Evolutionary conservation across 441 rosid species (phyloP), one percentile per base, ranked within the genome.

Genomic region (Bocquillonia castaneifolia): DNA sequence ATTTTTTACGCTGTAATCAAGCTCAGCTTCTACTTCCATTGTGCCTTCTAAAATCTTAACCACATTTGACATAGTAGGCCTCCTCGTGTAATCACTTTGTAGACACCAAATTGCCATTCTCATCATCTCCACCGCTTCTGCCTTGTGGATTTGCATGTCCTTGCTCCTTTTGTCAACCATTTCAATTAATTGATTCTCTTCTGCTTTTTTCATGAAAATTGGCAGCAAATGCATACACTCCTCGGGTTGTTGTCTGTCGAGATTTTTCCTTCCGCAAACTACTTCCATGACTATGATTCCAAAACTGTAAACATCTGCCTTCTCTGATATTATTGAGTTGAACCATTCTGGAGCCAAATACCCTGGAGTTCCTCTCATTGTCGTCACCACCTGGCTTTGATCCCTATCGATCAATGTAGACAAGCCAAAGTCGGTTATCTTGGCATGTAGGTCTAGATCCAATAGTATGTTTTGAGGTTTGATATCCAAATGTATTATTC

Each of bases 291-390:
- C 59, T 10, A 73, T 72, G 2, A 68, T 39, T 0, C 77, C 70
- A 57, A 56, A 74, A 15, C 73, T 68, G 3, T 74, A 74, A 28
- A 74, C 73, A 50, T 74, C 77, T 20, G 23, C 73, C 55, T 74
- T 74, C 32, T 63, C 52, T 48, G 77, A 67, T 9, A 57, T 37
- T 6, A 56, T 44, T 10, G 77, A 74, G 5, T 54, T 63, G 4
- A 63, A 50, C 65, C 5, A 37, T 40, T 68, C 73, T 13, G 70
- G 70, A 63, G 77, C 73, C 69, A 74, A 37, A 23, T 74, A 73
- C 2, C 77, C 77, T 0, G 61, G 47, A 12, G 69, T 73, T 67
- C 77, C 77, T 68, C 77, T 67, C 47, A 59, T 52, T 13, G 59
- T 58, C 0, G 77, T 73, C 44, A 44, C 34, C 22, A 55, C 50